Percentiles rank a stretch among this genome's conserved stretches.
These are phyloP conservation scores for Chrysoporthe puriensis DNA, from an alignment of 2,329 filamentous ascomycete genomes.

Conservation along the genomic window DNA sequence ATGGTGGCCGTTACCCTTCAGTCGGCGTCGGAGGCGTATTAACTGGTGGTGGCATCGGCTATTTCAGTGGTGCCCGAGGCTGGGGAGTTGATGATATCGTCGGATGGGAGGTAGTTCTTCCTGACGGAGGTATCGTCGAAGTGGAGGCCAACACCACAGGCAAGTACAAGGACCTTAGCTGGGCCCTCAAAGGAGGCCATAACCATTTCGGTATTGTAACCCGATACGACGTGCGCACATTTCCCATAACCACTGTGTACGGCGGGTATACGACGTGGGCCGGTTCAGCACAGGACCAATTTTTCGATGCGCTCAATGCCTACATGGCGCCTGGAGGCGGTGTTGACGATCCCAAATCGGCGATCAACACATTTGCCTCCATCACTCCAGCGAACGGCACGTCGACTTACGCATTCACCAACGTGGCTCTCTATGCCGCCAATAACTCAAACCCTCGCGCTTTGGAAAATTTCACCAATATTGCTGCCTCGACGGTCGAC, in stretches of 20 bases:
- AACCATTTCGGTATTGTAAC: conserved; percentile 49
- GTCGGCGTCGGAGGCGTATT: conserved; percentile 36
- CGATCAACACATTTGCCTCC: conserved; percentile 28
- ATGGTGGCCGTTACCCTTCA: conserved; percentile 32
- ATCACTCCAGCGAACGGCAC: conserved; percentile 26
- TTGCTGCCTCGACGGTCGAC: conserved; percentile 8
- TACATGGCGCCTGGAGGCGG: conserved; percentile 32
- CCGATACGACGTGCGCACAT: conserved; percentile 39
- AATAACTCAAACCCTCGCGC: conserved; percentile 18
- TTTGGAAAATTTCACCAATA: conserved; percentile 31
- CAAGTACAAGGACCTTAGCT: conserved; percentile 43
- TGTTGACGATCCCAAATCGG: conserved; percentile 30
- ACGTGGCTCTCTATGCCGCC: neutral
- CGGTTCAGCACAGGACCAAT: conserved; percentile 10
- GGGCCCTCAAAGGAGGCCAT: conserved; percentile 49
- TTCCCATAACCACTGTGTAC: conserved; percentile 28
- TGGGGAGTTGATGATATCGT: conserved; percentile 45
- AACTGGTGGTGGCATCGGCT: conserved; percentile 34
- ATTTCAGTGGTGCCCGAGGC: conserved; percentile 35
- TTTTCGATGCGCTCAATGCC: conserved; percentile 24
- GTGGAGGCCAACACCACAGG: conserved; percentile 37
- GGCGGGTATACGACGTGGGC: conserved; percentile 14
- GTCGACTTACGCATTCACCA: neutral
- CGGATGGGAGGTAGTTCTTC: conserved; percentile 48
- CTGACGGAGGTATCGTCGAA: conserved; percentile 30